phyloP scores from a whole-genome alignment of 352 stramenopile species.

The Elongisporangium senticosum region DNA sequence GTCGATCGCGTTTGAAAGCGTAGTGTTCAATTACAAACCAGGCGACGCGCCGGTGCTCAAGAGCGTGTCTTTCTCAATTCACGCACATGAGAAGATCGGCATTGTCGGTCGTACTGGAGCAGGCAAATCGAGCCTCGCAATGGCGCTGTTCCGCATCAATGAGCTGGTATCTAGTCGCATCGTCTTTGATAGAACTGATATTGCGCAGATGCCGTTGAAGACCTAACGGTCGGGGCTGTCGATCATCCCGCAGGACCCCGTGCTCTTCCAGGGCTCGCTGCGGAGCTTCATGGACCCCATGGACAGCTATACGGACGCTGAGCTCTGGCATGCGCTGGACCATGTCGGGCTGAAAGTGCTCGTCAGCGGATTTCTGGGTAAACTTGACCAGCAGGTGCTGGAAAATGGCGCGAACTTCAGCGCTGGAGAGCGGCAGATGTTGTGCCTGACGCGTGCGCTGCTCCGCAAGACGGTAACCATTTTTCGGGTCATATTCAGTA shows the following conservation, averaged over 20 bases:
- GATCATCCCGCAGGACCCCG: slow-evolving; percentile 53
- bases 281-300: slow-evolving; percentile 85
- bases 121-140: slow-evolving; percentile 67
- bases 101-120: slow-evolving; percentile 77
- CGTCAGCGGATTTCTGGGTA: not conserved
- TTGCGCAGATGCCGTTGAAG: slow-evolving; percentile 33
- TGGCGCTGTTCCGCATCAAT: slow-evolving; percentile 79
- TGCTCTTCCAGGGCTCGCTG: slow-evolving; percentile 84
- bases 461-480: slow-evolving; percentile 81
- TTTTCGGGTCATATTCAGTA: too few species aligned
- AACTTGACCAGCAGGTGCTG: slow-evolving; percentile 14
- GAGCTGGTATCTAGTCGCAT: slow-evolving; percentile 69
- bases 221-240: slow-evolving; percentile 12
- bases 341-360: slow-evolving; percentile 44
- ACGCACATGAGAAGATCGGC: slow-evolving; percentile 48
- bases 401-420: slow-evolving; percentile 91
- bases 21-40: slow-evolving; percentile 76
- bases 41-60: slow-evolving; percentile 31
- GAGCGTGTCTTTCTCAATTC: slow-evolving; percentile 4
- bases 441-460: slow-evolving; percentile 89
- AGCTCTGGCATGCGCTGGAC: slow-evolving; percentile 61
- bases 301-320: slow-evolving; percentile 55
- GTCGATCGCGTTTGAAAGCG: slow-evolving; percentile 63
- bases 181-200: slow-evolving; percentile 72
- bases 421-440: slow-evolving; percentile 91